phyloP scores from a whole-genome alignment of 2,329 filamentous ascomycete species.

The Fusarium staphyleae region DNA sequence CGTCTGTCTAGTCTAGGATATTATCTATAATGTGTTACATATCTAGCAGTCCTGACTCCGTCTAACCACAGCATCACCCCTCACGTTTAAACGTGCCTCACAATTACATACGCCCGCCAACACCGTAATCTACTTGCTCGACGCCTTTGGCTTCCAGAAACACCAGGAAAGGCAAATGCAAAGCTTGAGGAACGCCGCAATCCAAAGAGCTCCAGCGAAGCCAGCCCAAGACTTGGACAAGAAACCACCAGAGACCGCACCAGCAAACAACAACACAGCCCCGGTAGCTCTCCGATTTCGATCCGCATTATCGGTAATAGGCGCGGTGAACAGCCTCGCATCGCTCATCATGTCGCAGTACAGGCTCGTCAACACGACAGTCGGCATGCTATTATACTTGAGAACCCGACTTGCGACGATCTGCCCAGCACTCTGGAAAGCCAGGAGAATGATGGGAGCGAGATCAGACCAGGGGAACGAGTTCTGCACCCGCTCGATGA shows the following conservation, averaged over 20 bases:
- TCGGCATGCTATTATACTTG: constrained; percentile 41
- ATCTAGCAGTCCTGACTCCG: neutral
- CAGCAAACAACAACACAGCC: constrained; percentile 34
- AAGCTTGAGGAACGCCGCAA: constrained; percentile 38
- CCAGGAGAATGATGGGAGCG: constrained; percentile 37
- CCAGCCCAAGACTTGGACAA: constrained; percentile 41
- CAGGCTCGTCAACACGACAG: constrained; percentile 38
- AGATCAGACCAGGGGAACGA: constrained; percentile 36
- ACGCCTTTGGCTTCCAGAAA: constrained; percentile 37
- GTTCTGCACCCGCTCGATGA: constrained; percentile 34
- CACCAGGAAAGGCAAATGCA: constrained; percentile 33
- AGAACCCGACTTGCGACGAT: constrained; percentile 39
- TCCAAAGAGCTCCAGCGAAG: constrained; percentile 40
- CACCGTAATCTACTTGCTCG: neutral
- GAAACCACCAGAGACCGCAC: constrained; percentile 37
- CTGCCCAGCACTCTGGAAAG: constrained; percentile 40
- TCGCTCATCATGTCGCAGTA: constrained; percentile 43
- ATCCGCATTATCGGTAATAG: constrained; percentile 37
- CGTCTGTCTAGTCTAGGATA: too few relatives aligned
- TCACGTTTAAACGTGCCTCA: neutral
- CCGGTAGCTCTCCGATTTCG: constrained; percentile 33
- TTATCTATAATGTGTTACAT: too few relatives aligned
- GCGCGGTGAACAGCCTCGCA: constrained; percentile 36
- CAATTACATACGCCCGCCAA: too few relatives aligned
- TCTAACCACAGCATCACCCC: neutral